These are phyloP conservation scores for Sporothrix curviconia DNA, from an alignment of 2,329 filamentous ascomycete species.

Conservation along the genomic window DNA sequence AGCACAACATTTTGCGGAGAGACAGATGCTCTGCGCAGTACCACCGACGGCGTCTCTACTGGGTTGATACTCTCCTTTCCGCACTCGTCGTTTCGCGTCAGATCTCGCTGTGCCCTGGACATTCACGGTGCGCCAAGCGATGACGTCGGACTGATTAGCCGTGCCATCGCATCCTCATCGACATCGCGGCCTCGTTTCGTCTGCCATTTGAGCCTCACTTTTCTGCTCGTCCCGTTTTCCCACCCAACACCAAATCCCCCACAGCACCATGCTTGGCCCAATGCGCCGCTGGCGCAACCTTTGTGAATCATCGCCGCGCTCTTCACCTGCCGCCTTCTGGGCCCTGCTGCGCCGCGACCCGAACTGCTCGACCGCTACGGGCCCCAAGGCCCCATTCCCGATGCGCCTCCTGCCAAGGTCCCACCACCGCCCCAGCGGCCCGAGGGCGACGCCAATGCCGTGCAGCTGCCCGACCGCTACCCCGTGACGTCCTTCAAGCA, in stretches of 20 bases:
- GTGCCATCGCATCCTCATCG: neutral
- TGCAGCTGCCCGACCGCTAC: conserved; percentile 30
- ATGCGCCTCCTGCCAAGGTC: conserved; percentile 8
- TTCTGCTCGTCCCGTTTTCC: neutral
- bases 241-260: neutral
- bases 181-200: neutral
- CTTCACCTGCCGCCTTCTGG: conserved; percentile 8
- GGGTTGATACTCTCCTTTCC: neutral
- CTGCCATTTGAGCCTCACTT: neutral
- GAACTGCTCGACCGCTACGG: conserved; percentile 14
- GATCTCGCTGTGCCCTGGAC: neutral
- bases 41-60: neutral
- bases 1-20: no score
- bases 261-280: conserved; percentile 13
- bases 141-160: conserved; percentile 7
- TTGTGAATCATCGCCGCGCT: conserved; percentile 14
- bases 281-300: conserved; percentile 20
- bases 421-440: conserved; percentile 3
- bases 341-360: conserved; percentile 7
- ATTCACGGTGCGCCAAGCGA: neutral
- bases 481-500: conserved; percentile 27
- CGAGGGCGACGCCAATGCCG: conserved; percentile 12
- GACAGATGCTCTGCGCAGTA: no score
- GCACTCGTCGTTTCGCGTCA: neutral
- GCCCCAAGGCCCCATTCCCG: neutral